phyloP scores from a whole-genome alignment of 78 protist genomes.

The Chrysochromulina parva region DNA sequence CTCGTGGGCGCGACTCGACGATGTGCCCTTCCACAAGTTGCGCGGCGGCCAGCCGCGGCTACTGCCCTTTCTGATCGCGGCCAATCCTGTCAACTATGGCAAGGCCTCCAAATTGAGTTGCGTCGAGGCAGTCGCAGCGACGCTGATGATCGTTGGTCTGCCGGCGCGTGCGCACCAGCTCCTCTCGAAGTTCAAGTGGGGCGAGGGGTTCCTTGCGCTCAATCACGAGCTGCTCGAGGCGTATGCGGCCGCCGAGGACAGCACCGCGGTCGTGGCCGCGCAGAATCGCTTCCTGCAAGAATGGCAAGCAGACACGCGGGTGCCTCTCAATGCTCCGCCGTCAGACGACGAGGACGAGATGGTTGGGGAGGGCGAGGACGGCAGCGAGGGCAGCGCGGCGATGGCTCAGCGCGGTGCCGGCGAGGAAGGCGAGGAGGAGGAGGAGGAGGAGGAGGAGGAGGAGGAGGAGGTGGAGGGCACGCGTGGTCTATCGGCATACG shows the following conservation, averaged over 20 bases:
- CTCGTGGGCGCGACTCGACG: conserved; percentile 88
- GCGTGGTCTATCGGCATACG: too few relatives aligned
- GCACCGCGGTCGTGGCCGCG: conserved; percentile 58
- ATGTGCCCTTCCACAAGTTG: conserved; percentile 74
- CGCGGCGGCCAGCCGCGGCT: conserved; percentile 71
- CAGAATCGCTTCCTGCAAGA: conserved; percentile 29
- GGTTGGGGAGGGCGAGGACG: too few relatives aligned
- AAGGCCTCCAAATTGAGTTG: conserved; percentile 82
- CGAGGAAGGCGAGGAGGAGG: too few relatives aligned
- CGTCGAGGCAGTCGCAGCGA: conserved; percentile 93
- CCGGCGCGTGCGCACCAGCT: conserved; percentile 71
- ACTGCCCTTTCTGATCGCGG: conserved; percentile 94
- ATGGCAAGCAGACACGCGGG: neutral
- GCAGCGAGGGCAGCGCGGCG: too few relatives aligned
- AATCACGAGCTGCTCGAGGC: conserved; percentile 74
- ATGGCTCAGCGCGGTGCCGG: too few relatives aligned
- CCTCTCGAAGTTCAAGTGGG: conserved; percentile 87
- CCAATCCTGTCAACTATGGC: conserved; percentile 97
- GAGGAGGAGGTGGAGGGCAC: too few relatives aligned
- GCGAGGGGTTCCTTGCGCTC: conserved; percentile 79
- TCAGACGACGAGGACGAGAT: neutral
- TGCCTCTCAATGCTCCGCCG: neutral
- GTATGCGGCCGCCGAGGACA: conserved; percentile 51
- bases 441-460: too few relatives aligned
- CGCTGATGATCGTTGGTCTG: conserved; percentile 69